These are phyloP conservation scores for Durusdinium trenchii DNA, from an alignment of 73 alveolate species.

Conservation along the genomic window DNA sequence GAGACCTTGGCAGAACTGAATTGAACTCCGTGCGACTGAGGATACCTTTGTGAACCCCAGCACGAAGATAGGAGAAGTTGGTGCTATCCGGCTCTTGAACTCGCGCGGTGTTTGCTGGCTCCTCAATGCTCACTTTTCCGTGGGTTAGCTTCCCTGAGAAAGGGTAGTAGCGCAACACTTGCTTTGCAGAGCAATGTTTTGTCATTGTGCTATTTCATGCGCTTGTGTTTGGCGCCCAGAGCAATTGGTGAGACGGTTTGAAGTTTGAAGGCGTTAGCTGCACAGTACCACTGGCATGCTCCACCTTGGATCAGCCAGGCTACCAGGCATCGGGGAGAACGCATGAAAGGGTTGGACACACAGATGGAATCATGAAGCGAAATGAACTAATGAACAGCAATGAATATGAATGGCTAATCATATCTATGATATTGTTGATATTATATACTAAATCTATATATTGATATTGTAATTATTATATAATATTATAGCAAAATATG, in stretches of 20 bases:
- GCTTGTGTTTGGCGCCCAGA: neutral
- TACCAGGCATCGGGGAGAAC: conserved; percentile 24
- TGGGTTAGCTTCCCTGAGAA: no score
- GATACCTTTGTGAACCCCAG: conserved; percentile 62
- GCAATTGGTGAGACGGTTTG: neutral
- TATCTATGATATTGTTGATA: no score
- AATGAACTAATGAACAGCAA: no score
- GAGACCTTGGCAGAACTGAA: no score
- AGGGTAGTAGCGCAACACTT: neutral
- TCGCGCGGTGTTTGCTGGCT: conserved; percentile 28
- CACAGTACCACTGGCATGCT: conserved; percentile 69
- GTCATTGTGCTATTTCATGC: neutral
- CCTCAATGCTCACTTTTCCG: neutral
- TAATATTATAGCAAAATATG: no score
- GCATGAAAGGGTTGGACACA: neutral
- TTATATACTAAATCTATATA: no score
- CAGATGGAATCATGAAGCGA: no score
- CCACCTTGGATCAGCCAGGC: conserved; percentile 60
- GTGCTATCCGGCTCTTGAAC: conserved; percentile 47
- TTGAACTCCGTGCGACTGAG: no score
- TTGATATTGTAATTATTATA: no score
- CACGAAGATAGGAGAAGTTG: conserved; percentile 76
- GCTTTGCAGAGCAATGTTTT: neutral
- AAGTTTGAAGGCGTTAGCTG: conserved; percentile 64
- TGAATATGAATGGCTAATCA: no score